Evolutionary conservation across 2,329 filamentous ascomycete species (phyloP).

Genomic region (Knufia fluminis): DNA sequence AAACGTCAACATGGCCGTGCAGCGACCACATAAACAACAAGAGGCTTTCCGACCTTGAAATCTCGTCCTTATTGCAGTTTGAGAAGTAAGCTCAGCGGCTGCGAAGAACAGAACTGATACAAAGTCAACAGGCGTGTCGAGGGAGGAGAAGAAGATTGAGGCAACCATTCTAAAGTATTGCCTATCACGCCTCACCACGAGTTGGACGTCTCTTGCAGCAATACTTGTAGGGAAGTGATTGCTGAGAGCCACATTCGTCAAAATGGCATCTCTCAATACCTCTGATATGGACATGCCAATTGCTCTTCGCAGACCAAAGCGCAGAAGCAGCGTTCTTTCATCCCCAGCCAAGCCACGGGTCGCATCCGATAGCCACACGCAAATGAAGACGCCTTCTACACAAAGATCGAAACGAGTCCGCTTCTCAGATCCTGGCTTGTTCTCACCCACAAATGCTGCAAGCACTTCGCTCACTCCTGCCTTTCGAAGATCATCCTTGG

Average conservation of each 20-base stretch:
- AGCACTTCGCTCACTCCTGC: conserved; percentile 39
- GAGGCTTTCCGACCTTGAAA: background rate
- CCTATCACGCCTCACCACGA: no score
- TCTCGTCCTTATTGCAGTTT: background rate
- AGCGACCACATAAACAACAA: conserved; percentile 3
- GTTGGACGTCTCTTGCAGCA: no score
- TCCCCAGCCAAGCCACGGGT: conserved; percentile 17
- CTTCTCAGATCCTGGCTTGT: conserved; percentile 36
- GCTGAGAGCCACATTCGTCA: background rate
- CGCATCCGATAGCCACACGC: background rate
- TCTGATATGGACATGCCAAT: conserved; percentile 7
- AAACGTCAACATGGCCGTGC: conserved; percentile 4
- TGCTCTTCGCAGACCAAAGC: conserved; percentile 16
- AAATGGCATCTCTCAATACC: background rate
- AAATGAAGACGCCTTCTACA: conserved; percentile 17
- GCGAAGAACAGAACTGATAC: background rate
- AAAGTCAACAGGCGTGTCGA: no score
- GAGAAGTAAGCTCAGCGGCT: background rate
- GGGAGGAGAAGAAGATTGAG: no score
- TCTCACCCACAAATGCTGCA: conserved; percentile 5
- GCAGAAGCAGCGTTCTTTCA: conserved; percentile 15
- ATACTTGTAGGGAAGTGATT: background rate
- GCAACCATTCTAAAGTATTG: no score
- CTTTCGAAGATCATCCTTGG: conserved; percentile 32
- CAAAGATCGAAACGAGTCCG: conserved; percentile 33